Evolutionary conservation across 1,284 basidiomycete genomes (phyloP), one percentile per base, ranked within the genome.

Genomic region (Xerocomus nothofagi): DNA sequence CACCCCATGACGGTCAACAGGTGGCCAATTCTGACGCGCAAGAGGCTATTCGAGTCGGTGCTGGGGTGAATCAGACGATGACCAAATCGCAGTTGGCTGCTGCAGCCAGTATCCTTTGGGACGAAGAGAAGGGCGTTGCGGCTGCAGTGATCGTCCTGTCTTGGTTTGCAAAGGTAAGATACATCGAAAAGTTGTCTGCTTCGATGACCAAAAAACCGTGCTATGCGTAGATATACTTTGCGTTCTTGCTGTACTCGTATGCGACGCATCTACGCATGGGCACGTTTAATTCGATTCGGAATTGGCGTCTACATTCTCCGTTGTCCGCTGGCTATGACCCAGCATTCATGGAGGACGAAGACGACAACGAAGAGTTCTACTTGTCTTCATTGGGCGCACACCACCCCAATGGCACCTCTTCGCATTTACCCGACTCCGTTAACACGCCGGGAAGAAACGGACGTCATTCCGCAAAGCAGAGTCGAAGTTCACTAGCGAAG

Each of bases 261-360:
- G 94, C 95, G 3, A 77, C 86, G 1, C 96, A 98, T 69, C 84
- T 99, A 39, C 89, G 95, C 32, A 88, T 89, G 62, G 91, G 92
- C 40, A 91, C 93, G 12, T 98, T 97, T 67, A 87, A 90, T 60
- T 76, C 85, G 15, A 82, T 98, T 37, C 89, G 92, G 4, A 77
- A 78, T 53, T 78, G 81, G 30, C 79, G 82, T 33, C 66, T 30
- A 34, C 51, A 36, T 43, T 54, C 34, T 55, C 67, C 33, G 50
- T 66, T 45, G 46, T 66, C 55, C 57, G 64, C 49, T 55, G 62
- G 49, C 6, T 79, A 80, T 49, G 74, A 77, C 41, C 69, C 69
- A 24, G 62, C 73, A 0, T 61, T 76, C 30, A 74, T 72, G 26
- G 78, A 80, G 38, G 81, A 82, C n/a, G 79, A 76, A 33, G 82